Conservation (phyloP, 306 rosid species). For the Casuarina cunninghamiana region DNA sequence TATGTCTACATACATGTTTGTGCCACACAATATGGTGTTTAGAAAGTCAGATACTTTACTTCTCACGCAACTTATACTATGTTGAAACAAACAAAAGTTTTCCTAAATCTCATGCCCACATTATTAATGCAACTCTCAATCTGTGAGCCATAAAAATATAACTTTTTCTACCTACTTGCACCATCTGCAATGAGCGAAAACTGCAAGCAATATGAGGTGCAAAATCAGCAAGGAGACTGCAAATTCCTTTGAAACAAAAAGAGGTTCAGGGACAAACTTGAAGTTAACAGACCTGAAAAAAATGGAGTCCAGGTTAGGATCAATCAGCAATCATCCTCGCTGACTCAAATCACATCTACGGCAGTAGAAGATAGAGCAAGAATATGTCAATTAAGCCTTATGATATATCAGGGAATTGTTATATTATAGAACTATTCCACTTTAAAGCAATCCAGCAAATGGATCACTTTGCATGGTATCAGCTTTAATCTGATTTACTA, state of each 20-base stretch:
- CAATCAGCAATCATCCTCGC: background rate
- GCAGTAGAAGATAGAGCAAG: constrained; percentile 1
- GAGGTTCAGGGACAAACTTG: constrained; percentile 83
- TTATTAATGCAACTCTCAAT: constrained; percentile 1
- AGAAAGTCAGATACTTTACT: background rate
- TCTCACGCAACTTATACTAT: background rate
- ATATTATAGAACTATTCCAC: background rate
- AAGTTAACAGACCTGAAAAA: constrained; percentile 88
- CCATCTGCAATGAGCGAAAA: constrained; percentile 82
- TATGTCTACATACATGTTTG: background rate
- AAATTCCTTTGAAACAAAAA: constrained; percentile 82
- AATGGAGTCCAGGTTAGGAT: constrained; percentile 29
- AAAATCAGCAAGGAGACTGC: constrained; percentile 67
- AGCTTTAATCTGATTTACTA: background rate
- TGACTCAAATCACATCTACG: background rate
- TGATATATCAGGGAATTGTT: background rate
- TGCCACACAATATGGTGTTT: background rate
- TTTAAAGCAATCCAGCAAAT: background rate
- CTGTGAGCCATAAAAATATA: constrained; percentile 3
- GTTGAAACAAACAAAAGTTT: background rate
- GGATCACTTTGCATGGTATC: background rate
- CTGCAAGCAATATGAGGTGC: constrained; percentile 62
- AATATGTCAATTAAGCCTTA: background rate
- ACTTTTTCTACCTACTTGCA: constrained; percentile 79
- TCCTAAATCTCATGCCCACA: background rate